These are phyloP conservation scores for Gracilaria gracilis DNA, from an alignment of 23 red algal genomes.

Conservation along the genomic window DNA sequence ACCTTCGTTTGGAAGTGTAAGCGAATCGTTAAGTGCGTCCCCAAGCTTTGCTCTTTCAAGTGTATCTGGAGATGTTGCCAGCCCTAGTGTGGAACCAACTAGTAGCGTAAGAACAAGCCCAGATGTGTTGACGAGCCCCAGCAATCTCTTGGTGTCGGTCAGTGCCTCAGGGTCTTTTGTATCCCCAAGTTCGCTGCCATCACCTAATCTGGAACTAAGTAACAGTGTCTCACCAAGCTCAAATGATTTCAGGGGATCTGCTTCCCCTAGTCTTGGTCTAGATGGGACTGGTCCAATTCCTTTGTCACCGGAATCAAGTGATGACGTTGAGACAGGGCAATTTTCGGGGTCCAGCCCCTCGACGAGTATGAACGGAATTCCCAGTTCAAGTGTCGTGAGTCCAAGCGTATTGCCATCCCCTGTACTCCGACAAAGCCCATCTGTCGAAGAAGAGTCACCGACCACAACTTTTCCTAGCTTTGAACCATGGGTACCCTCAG, in stretches of 20 bases:
- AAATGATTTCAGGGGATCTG: neutral
- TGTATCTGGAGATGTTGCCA: neutral
- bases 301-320: neutral
- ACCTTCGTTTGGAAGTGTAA: neutral
- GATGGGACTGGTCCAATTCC: neutral
- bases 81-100: neutral
- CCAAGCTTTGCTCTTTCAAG: neutral
- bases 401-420: neutral
- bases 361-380: neutral
- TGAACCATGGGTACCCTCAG: constrained; percentile 1
- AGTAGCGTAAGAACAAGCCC: neutral
- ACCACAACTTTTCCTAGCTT: neutral
- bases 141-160: neutral
- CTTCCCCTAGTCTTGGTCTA: neutral
- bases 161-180: neutral
- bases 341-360: neutral
- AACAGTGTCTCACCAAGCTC: neutral
- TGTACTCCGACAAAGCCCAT: neutral
- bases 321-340: neutral
- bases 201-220: neutral
- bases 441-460: neutral
- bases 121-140: neutral
- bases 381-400: neutral
- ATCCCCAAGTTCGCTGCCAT: neutral
- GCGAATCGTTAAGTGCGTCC: neutral